Evolutionary conservation across 2,329 filamentous ascomycete species (phyloP).

Genomic region (Bipolaris oryzae): DNA sequence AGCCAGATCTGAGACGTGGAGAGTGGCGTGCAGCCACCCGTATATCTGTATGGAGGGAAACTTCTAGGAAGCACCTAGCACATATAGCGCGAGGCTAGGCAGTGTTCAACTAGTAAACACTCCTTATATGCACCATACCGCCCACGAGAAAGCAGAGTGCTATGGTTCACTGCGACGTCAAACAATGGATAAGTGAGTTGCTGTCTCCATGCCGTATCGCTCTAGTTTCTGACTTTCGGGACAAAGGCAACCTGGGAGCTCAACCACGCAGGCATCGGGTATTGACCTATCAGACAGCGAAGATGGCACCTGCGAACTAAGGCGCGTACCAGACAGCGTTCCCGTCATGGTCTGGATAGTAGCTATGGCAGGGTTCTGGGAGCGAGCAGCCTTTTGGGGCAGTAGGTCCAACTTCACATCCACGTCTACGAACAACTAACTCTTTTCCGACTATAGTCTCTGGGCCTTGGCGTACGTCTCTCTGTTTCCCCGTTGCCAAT

Average conservation of each 20-base stretch:
- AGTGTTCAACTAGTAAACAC: neutral
- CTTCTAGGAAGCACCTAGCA: neutral
- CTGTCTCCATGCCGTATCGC: neutral
- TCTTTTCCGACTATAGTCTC: constrained; percentile 16
- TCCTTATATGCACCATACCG: neutral
- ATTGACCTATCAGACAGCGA: neutral
- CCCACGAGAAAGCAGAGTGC: neutral
- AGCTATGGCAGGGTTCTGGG: constrained; percentile 34
- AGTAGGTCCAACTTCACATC: constrained; percentile 3
- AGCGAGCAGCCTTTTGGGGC: constrained; percentile 40
- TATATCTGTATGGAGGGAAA: neutral
- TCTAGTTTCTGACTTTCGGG: no score
- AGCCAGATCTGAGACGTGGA: neutral
- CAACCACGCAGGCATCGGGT: constrained; percentile 13
- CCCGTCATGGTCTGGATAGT: constrained; percentile 35
- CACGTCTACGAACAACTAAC: constrained; percentile 10
- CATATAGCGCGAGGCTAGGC: neutral
- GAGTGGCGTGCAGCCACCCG: constrained; percentile 4
- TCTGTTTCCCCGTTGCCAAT: neutral
- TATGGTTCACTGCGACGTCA: neutral
- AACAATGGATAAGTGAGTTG: constrained; percentile 8
- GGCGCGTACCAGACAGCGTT: constrained; percentile 30
- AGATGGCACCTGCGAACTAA: constrained; percentile 13
- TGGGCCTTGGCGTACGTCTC: constrained; percentile 42
- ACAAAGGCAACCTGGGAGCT: constrained; percentile 4